Conservation (phyloP, 805 yeast species). For the Sugiyamaella boreocaroliniensis region DNA sequence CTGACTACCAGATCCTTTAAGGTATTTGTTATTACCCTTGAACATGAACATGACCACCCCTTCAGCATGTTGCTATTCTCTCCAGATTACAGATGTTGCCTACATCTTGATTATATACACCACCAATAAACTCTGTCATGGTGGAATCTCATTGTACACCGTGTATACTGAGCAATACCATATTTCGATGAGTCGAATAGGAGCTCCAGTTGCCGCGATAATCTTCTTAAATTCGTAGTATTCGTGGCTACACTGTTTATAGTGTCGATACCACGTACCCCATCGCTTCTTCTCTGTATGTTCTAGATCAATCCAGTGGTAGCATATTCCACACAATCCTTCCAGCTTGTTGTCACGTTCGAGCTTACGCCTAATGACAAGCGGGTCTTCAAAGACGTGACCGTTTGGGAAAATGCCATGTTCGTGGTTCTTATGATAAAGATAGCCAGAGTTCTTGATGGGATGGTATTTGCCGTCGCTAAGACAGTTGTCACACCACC, state of each 20-base stretch:
- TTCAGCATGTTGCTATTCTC: too few species aligned
- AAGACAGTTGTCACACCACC: conserved; percentile 22
- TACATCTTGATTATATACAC: neutral
- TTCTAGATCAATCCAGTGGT: conserved; percentile 24
- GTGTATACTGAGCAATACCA: conserved; percentile 11
- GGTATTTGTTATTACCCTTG: too few species aligned
- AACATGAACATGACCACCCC: too few species aligned
- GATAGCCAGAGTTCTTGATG: conserved; percentile 22
- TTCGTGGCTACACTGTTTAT: conserved; percentile 22
- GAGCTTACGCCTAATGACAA: conserved; percentile 19
- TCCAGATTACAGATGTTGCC: neutral
- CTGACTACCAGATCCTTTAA: too few species aligned
- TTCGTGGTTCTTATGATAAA: conserved; percentile 24
- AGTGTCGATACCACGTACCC: conserved; percentile 26
- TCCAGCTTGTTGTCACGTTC: conserved; percentile 21
- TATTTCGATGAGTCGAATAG: conserved; percentile 19
- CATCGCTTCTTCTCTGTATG: conserved; percentile 17
- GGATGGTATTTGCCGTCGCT: conserved; percentile 13
- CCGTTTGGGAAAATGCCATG: conserved; percentile 24
- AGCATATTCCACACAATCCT: conserved; percentile 25
- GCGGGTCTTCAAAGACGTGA: conserved; percentile 22
- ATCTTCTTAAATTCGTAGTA: conserved; percentile 21
- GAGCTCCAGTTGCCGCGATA: conserved; percentile 19
- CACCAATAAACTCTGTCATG: neutral
- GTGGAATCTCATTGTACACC: neutral